These are phyloP conservation scores for Microcyclosporella mali DNA, from an alignment of 2,329 filamentous ascomycete genomes.

Conservation along the genomic window DNA sequence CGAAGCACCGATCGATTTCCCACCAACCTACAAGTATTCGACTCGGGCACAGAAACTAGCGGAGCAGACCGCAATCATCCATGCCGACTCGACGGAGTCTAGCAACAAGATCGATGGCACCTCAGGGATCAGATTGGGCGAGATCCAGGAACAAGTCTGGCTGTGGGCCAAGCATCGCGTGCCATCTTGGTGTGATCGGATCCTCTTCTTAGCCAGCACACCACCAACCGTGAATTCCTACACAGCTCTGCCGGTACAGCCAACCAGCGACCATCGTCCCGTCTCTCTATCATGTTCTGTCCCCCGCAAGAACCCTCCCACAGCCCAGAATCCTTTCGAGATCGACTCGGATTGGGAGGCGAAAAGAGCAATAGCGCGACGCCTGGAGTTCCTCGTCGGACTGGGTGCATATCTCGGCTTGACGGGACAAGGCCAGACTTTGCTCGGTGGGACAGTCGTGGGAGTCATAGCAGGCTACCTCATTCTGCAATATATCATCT, in stretches of 20 bases:
- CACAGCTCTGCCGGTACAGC: constrained; percentile 67
- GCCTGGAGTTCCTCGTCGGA: constrained; percentile 56
- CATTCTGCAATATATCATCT: constrained; percentile 9
- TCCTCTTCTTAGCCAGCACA: constrained; percentile 58
- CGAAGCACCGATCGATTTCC: constrained; percentile 70
- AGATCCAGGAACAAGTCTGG: constrained; percentile 19
- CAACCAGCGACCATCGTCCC: constrained; percentile 81
- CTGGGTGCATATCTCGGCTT: constrained; percentile 49
- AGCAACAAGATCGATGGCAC: constrained; percentile 32
- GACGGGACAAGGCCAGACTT: constrained; percentile 42
- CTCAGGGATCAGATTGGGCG: constrained; percentile 12
- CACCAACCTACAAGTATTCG: constrained; percentile 90
- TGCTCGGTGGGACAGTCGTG: constrained; percentile 30
- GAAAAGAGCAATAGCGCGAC: constrained; percentile 49
- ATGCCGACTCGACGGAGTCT: constrained; percentile 10
- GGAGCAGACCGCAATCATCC: constrained; percentile 22
- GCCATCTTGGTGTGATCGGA: constrained; percentile 89
- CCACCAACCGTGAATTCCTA: constrained; percentile 55
- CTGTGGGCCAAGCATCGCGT: constrained; percentile 73
- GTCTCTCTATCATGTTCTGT: constrained; percentile 68
- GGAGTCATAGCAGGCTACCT: constrained; percentile 29
- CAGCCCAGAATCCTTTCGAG: constrained; percentile 44
- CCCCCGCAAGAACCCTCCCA: constrained; percentile 12
- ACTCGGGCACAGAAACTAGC: constrained; percentile 32
- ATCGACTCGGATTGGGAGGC: constrained; percentile 53